Base-by-base conservation (phyloP, 148 eudicot genomes). In the Camellia lanceoleosa region DNA sequence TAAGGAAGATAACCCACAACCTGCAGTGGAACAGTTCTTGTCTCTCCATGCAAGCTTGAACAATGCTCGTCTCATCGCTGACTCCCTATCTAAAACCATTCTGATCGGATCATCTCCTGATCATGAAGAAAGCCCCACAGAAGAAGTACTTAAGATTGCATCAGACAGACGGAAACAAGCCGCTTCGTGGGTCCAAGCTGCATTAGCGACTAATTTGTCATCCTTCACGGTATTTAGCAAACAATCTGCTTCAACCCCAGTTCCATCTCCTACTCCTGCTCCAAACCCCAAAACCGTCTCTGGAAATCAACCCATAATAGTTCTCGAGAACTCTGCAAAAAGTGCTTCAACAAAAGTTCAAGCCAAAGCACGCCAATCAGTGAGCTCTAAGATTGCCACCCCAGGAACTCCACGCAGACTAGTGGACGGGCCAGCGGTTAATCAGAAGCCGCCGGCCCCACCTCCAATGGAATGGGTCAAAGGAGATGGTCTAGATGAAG, bases 101-200 rank as follows among this genome's bases (percentile, higher is more conserved):
- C 42, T 81, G 19, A 9, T n/a, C 20, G 89, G 84, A 78, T 89
- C 90, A 80, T 87, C 93, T 43, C 88, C 90, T 12, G 95, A 90
- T 69, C 78, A 75, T 41, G 94, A 88, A 90, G 95, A 90, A 85
- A 70, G 16, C 66, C 73, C 90, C 23, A 80, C 95, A 15, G 97
- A 91, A 85, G 95, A 91, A 86, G 85, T 91, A 15, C 81, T 84
- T 12, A 90, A 88, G 68, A 78, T 86, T 74, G 55, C 86, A 46
- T 85, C 90, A 13, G 92, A 94, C 5, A 86, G 87, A 77, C 92
- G 86, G 23, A 94, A 94, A 82, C 92, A 89, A 80, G 94, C 97
- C 63, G 78, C 90, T 76, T 89, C 92, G n/a, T 94, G 98, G 98
- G 91, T 91, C 71, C 88, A 91, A 81, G 93, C 98, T 65, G 95